Percentiles rank a stretch among this genome's conserved stretches.
phyloP scores from a whole-genome alignment of 257 asterid genomes.

The Nemophila menziesii region DNA sequence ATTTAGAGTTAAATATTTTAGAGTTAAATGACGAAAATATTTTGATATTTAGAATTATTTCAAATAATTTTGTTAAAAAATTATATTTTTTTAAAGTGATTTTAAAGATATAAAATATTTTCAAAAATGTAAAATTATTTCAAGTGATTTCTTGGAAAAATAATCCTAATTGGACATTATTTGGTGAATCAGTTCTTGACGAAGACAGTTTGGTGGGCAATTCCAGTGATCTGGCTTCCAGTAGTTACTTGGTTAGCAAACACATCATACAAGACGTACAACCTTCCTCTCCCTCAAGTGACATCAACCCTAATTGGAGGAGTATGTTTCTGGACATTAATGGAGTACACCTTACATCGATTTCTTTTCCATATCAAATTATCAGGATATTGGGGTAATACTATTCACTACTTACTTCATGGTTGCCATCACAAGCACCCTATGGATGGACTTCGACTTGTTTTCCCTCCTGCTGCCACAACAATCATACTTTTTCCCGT shows the following conservation, averaged over 20 bases:
- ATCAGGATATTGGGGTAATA: slow-evolving; percentile 37
- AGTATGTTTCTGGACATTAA: slow-evolving; percentile 47
- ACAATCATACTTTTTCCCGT: slow-evolving; percentile 54
- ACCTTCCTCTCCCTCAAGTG: slow-evolving; percentile 26
- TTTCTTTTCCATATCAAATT: slow-evolving; percentile 16
- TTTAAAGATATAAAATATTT: too few relatives aligned
- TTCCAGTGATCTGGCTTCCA: slow-evolving; percentile 68
- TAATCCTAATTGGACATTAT: too few relatives aligned
- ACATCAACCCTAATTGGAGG: slow-evolving; percentile 35
- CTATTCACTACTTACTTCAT: slow-evolving; percentile 67
- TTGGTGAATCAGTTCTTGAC: slow-evolving; percentile 54
- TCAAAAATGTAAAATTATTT: too few relatives aligned
- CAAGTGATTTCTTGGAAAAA: too few relatives aligned
- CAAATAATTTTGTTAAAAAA: too few relatives aligned
- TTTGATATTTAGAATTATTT: too few relatives aligned
- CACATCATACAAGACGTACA: slow-evolving; percentile 27
- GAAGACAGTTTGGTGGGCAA: slow-evolving; percentile 58
- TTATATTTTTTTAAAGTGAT: too few relatives aligned
- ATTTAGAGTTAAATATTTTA: too few relatives aligned
- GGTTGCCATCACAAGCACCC: slow-evolving; percentile 98
- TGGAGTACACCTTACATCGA: slow-evolving; percentile 41
- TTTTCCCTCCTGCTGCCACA: slow-evolving; percentile 78
- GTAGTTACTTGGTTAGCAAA: slow-evolving; percentile 36
- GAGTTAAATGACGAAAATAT: too few relatives aligned
- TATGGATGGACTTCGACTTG: slow-evolving; percentile 71